phyloP scores from a whole-genome alignment of 2,329 filamentous ascomycete species.

The Sphaerulina vaccinii region DNA sequence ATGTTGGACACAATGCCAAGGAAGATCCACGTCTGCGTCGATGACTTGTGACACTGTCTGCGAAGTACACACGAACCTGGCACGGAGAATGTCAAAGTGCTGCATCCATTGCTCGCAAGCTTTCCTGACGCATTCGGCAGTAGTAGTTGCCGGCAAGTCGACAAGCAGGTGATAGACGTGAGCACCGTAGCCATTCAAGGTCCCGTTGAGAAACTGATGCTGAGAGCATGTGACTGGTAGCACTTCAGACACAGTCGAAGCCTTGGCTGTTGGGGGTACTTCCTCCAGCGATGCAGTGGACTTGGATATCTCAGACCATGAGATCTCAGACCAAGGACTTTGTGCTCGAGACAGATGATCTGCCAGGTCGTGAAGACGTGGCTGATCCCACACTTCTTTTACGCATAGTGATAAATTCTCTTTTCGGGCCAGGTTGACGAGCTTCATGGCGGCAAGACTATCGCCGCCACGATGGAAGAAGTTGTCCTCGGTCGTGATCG shows the following conservation, averaged over 20 bases:
- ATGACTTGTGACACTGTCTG: background rate
- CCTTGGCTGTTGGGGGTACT: background rate
- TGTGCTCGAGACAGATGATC: background rate
- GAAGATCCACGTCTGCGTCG: background rate
- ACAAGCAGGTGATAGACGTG: constrained; percentile 53
- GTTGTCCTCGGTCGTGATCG: constrained; percentile 34
- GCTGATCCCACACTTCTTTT: background rate
- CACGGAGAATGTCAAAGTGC: constrained; percentile 12
- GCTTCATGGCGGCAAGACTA: constrained; percentile 47
- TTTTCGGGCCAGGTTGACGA: constrained; percentile 41
- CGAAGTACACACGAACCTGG: constrained; percentile 3
- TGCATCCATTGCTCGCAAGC: constrained; percentile 53
- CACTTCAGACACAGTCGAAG: constrained; percentile 41
- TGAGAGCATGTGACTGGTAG: constrained; percentile 42
- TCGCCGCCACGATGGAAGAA: constrained; percentile 50
- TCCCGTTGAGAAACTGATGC: constrained; percentile 8
- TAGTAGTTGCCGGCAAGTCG: constrained; percentile 45
- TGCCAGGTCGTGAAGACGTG: constrained; percentile 2
- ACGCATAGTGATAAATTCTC: background rate
- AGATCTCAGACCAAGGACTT: background rate
- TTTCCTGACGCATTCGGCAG: constrained; percentile 48
- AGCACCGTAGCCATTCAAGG: constrained; percentile 29
- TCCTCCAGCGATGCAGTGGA: no score
- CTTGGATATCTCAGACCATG: no score
- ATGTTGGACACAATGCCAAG: background rate